These are phyloP conservation scores for Lentinula guzmanii DNA, from an alignment of 768 basidiomycete species.

Conservation along the genomic window DNA sequence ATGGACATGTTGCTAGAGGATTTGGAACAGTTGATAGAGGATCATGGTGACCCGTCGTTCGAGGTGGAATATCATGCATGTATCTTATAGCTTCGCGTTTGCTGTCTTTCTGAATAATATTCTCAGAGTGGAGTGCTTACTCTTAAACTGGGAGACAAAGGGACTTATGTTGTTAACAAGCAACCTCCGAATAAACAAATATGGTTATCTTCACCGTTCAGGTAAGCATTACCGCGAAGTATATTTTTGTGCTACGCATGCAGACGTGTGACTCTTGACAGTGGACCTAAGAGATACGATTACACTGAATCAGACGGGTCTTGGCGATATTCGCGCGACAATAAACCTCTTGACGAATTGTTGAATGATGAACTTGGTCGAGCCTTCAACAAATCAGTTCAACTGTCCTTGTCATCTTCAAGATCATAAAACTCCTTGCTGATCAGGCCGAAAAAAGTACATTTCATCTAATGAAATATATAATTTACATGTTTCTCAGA, in stretches of 20 bases:
- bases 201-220: constrained; percentile 87
- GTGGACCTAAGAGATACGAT: constrained; percentile 92
- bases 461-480: background rate
- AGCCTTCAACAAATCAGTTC: constrained; percentile 25
- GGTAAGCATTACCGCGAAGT: constrained; percentile 37
- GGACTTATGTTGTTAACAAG: constrained; percentile 95
- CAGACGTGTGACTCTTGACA: constrained; percentile 20
- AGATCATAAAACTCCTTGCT: background rate
- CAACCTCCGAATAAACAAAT: constrained; percentile 97
- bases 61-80: constrained; percentile 90
- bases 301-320: constrained; percentile 47
- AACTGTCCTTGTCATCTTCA: constrained; percentile 8
- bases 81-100: constrained; percentile 6
- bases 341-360: constrained; percentile 49
- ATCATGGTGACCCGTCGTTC: constrained; percentile 42
- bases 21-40: constrained; percentile 70
- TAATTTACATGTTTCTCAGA: background rate
- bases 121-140: constrained; percentile 89
- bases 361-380: constrained; percentile 64
- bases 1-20: constrained; percentile 75
- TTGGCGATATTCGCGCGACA: constrained; percentile 79
- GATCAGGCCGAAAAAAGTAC: background rate
- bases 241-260: background rate
- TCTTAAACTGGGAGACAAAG: constrained; percentile 63
- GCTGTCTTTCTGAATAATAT: background rate